These are phyloP conservation scores for Tilletia walkeri DNA, from an alignment of 1,284 basidiomycete species.

Conservation along the genomic window DNA sequence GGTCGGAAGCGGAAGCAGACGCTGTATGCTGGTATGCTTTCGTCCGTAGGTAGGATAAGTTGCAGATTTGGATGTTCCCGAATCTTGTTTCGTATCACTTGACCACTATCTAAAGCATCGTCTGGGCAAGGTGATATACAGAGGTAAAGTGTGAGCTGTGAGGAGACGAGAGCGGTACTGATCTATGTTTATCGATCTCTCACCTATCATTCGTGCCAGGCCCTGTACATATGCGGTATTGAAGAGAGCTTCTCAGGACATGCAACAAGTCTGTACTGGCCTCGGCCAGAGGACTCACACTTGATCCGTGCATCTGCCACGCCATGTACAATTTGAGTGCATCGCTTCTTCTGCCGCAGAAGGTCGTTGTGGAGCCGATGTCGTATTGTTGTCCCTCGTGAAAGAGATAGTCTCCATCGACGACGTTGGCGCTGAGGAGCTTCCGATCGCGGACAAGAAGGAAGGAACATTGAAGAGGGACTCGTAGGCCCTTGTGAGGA, in stretches of 20 bases:
- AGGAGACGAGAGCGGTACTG: neutral
- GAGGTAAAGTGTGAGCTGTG: neutral
- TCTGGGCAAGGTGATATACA: neutral
- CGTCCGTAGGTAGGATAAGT: neutral
- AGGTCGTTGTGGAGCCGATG: conserved; percentile 45
- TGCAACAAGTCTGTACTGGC: neutral
- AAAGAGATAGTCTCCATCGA: conserved; percentile 58
- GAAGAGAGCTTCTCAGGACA: neutral
- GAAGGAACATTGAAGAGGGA: conserved; percentile 58
- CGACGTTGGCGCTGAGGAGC: conserved; percentile 53
- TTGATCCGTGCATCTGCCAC: conserved; percentile 37
- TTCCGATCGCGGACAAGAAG: conserved; percentile 52
- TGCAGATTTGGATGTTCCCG: conserved; percentile 7
- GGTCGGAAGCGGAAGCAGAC: conserved; percentile 8
- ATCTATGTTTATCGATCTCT: neutral
- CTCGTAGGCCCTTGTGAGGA: conserved; percentile 58
- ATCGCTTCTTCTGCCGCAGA: conserved; percentile 57
- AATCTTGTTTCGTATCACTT: neutral
- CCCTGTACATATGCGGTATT: neutral
- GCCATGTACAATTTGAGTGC: conserved; percentile 57
- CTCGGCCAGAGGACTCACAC: neutral
- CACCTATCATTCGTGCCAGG: conserved; percentile 1
- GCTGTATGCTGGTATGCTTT: neutral
- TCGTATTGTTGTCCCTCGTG: conserved; percentile 46
- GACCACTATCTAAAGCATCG: conserved; percentile 5